These are phyloP conservation scores for Aspergillus pseudoterreus DNA, from an alignment of 2,329 filamentous ascomycete species.

Conservation along the genomic window DNA sequence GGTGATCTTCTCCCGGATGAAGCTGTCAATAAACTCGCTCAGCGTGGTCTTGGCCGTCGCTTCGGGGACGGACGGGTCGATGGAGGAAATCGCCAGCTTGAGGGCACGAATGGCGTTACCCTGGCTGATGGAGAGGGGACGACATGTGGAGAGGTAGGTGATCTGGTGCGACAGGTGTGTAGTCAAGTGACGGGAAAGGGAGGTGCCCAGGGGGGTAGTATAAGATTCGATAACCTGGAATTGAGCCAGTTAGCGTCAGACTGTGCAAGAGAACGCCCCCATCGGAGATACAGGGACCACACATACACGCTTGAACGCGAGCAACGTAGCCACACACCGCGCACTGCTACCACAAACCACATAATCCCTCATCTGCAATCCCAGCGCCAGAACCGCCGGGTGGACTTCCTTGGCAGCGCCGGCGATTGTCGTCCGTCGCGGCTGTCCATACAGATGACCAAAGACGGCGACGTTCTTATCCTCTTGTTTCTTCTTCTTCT, in stretches of 20 bases:
- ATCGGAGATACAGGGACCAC: background rate
- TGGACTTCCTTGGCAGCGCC: constrained; percentile 71
- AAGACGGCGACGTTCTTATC: constrained; percentile 71
- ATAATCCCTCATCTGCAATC: constrained; percentile 87
- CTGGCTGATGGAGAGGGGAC: constrained; percentile 95
- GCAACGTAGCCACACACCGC: constrained; percentile 78
- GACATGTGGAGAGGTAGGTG: constrained; percentile 85
- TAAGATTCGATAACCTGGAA: constrained; percentile 84
- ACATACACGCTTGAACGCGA: constrained; percentile 81
- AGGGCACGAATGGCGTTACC: constrained; percentile 94
- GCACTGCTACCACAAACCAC: constrained; percentile 85
- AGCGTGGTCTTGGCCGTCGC: constrained; percentile 75
- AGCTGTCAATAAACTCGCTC: constrained; percentile 77
- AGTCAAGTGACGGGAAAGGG: constrained; percentile 85
- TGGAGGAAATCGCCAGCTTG: constrained; percentile 85
- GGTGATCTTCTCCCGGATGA: constrained; percentile 85
- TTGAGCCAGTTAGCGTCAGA: constrained; percentile 15
- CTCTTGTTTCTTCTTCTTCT: constrained; percentile 54
- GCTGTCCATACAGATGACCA: constrained; percentile 76
- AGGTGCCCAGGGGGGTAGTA: constrained; percentile 77
- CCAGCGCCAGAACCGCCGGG: constrained; percentile 77
- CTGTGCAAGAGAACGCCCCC: background rate
- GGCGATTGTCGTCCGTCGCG: constrained; percentile 61
- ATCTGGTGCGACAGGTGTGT: constrained; percentile 93
- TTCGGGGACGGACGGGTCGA: constrained; percentile 83